These are phyloP conservation scores for Trichoderma harzianum DNA, from an alignment of 2,329 filamentous ascomycete species.

Conservation along the genomic window DNA sequence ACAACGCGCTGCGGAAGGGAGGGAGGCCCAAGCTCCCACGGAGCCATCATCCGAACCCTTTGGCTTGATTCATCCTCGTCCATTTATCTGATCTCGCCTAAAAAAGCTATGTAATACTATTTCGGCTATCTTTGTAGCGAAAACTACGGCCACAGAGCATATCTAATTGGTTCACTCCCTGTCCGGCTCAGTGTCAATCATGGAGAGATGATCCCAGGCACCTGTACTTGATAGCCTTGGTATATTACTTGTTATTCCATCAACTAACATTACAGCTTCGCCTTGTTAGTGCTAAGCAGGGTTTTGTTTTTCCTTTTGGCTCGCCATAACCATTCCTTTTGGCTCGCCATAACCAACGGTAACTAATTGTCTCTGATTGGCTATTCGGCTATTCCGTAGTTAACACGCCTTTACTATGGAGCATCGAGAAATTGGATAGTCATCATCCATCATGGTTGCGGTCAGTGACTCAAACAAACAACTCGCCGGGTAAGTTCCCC, in stretches of 20 bases:
- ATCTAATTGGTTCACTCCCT: not conserved
- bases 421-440: not conserved
- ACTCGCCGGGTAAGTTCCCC: not conserved
- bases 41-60: not conserved
- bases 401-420: not conserved
- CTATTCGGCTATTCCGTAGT: too few relatives aligned
- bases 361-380: not conserved
- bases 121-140: not conserved
- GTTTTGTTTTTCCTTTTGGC: not conserved
- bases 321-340: too few relatives aligned
- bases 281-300: not conserved
- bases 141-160: not conserved
- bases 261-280: not conserved
- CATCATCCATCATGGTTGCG: not conserved
- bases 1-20: not conserved
- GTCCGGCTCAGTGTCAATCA: not conserved
- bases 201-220: not conserved
- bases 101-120: not conserved
- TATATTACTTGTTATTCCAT: not conserved
- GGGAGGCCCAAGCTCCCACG: not conserved
- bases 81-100: not conserved
- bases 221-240: not conserved
- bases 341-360: not conserved
- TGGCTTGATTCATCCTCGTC: not conserved
- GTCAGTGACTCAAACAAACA: not conserved